Evolutionary conservation across 2,329 filamentous ascomycete species (phyloP), one percentile per base, ranked within the genome.

Genomic region (Aspergillus novofumigatus): DNA sequence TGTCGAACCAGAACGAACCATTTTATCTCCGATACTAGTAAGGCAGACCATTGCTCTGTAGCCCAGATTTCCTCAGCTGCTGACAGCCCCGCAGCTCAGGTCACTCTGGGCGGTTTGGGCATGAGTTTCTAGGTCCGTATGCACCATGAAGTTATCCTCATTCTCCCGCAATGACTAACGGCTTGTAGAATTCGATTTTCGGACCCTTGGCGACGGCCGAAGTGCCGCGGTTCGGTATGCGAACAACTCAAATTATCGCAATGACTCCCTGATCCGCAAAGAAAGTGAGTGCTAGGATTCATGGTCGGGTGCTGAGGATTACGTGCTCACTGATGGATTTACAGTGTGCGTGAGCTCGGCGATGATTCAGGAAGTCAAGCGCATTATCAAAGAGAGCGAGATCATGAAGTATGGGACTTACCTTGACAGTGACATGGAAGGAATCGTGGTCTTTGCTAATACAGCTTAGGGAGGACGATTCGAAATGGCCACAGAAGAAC

Each of bases 11-110:
- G 67, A 89, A 83, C 75, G 92, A 97, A 68, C 88, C 89, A 7
- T 97, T 99, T 74, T 99, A 99, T 71, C 80, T 99, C 65, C 88
- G 94, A 69, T 99, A 99, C 82, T 99, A 99, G 93, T 97, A 85
- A 75, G 89, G 38, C 65, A 54, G 51, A 57, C 57, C 51, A 50
- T 55, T 60, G 54, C 52, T 56, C 56, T 62, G 53, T 64, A 62
- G 69, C 69, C 70, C 72, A 69, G 69, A 62, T 70, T 63, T 58
- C 67, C 69, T 71, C 70, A 68, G 71, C 74, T 74, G 70, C 76
- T 78, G 68, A 77, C 68, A 66, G 59, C 60, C 56, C 64, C 67
- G 67, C 72, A 97, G 93, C 82, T 97, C 94, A 66, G 94, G 94
- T 69, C 94, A 99, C 77, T 94, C 92, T 76, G 94, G 94, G 70